A percentile compares a stretch with the other conserved stretches of the same genome.
These are phyloP conservation scores for Amanita muscaria DNA, from an alignment of 768 basidiomycete genomes.

Conservation along the genomic window DNA sequence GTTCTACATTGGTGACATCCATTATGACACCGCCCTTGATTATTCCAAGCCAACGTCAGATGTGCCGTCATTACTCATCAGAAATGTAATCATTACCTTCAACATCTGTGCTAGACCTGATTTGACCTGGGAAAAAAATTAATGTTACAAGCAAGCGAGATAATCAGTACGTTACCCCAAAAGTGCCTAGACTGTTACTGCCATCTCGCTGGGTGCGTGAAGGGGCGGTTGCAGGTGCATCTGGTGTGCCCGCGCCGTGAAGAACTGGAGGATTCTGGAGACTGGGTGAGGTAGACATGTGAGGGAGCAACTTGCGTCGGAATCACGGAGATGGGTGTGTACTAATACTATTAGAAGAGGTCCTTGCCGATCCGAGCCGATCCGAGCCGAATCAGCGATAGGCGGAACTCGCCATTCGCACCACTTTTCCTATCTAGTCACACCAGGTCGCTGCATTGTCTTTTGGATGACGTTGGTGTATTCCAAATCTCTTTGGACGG, in stretches of 20 bases:
- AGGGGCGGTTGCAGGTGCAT: slow-evolving; percentile 41
- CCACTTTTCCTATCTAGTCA: too few species aligned
- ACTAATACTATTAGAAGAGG: too few species aligned
- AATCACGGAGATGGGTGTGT: neutral
- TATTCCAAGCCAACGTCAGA: slow-evolving; percentile 6
- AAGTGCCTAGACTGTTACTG: slow-evolving; percentile 53
- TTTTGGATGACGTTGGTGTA: too few species aligned
- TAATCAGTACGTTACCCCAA: slow-evolving; percentile 45
- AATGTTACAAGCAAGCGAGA: slow-evolving; percentile 9
- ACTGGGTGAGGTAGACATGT: slow-evolving; percentile 16
- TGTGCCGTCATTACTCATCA: slow-evolving; percentile 1
- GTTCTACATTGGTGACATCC: slow-evolving; percentile 84
- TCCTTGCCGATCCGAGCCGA: too few species aligned
- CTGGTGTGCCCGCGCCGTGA: slow-evolving; percentile 31
- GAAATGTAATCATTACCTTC: slow-evolving; percentile 42
- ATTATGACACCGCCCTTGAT: slow-evolving; percentile 81
- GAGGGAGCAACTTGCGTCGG: neutral
- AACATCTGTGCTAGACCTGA: slow-evolving; percentile 96
- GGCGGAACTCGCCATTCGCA: too few species aligned
- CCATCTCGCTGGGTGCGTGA: slow-evolving; percentile 44
- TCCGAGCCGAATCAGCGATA: too few species aligned
- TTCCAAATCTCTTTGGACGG: too few species aligned
- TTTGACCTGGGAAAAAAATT: slow-evolving; percentile 53
- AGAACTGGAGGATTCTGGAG: slow-evolving; percentile 27
- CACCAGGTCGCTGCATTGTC: too few species aligned